Evolutionary conservation across 495 filamentous ascomycete genomes (phyloP), one percentile per base, ranked within the genome.

Genomic region (Lasiosphaeris hirsuta): DNA sequence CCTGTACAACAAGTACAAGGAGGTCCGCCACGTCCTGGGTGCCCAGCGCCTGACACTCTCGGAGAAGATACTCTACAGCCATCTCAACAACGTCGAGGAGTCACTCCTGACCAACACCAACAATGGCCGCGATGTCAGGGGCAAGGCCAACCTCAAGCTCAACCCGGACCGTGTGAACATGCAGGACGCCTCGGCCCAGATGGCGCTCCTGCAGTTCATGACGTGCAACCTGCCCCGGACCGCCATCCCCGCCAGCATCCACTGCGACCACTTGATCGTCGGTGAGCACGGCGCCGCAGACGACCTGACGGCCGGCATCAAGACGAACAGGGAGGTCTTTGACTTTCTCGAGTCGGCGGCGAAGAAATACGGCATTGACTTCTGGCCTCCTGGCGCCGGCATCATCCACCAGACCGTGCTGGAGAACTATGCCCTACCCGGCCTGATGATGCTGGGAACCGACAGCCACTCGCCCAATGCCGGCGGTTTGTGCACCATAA

Each of bases 191-290:
- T 96, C 91, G 1, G 94, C 94, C 13, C 94, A 98, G 74, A 98
- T 97, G 94, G 94, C 94, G 10, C 75, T 98, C 56, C 75, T 98
- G 46, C 94, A 98, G 73, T 98, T 98, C 82, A 98, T 98, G 93
- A 90, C 90, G 18, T 97, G 94, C 69, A 89, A 89, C 58, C 79
- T 97, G 15, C 86, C 89, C 23, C 87, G 86, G 51, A 96, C 94
- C 1, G 91, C 91, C n/a, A 92, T 97, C 34, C 94, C 94, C 11
- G 93, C 94, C 35, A 96, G 91, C 72, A 97, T 97, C 57, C 94
- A 98, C 77, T 98, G 94, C 69, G 94, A 98, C 74, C 94, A 98
- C 69, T 90, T 98, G 86, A 98, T 98, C 79, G 93, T 97, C 47
- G 94, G 94, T 61, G 83, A 90, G 66, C 84, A 85, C 62, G 94